A percentile compares a stretch with the other conserved stretches of the same genome.
phyloP scores from a whole-genome alignment of 164 flowering plant genomes.

The Cinnamomum micranthum region DNA sequence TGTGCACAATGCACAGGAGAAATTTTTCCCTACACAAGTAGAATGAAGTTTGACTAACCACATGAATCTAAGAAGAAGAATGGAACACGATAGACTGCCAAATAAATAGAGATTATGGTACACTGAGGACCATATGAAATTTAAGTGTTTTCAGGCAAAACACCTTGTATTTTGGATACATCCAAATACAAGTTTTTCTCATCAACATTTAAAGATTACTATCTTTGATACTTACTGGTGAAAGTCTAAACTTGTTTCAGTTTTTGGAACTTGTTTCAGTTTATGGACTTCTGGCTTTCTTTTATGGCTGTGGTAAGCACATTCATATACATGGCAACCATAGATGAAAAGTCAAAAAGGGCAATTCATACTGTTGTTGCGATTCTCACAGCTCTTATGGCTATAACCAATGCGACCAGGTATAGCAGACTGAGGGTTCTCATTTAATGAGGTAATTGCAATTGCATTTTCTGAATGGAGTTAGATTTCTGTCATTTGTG shows the following conservation, averaged over 20 bases:
- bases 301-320: constrained; percentile 82
- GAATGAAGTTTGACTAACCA: no score
- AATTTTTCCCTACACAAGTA: no score
- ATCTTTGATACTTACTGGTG: no score
- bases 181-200: no score
- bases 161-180: no score
- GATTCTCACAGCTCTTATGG: constrained; percentile 86
- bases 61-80: no score
- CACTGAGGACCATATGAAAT: no score
- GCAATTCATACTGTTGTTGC: constrained; percentile 73
- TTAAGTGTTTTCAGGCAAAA: no score
- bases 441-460: background rate
- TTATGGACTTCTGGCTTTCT: constrained; percentile 91
- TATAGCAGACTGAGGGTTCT: constrained; percentile 17
- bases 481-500: background rate
- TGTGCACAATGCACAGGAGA: no score
- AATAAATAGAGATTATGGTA: no score
- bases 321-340: constrained; percentile 54
- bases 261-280: constrained; percentile 77
- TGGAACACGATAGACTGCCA: no score
- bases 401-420: constrained; percentile 79
- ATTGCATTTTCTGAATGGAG: background rate
- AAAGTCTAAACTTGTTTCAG: constrained; percentile 33
- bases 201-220: no score
- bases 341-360: constrained; percentile 57